These are phyloP conservation scores for Ceriops decandra DNA, from an alignment of 345 rosid species.

Conservation along the genomic window DNA sequence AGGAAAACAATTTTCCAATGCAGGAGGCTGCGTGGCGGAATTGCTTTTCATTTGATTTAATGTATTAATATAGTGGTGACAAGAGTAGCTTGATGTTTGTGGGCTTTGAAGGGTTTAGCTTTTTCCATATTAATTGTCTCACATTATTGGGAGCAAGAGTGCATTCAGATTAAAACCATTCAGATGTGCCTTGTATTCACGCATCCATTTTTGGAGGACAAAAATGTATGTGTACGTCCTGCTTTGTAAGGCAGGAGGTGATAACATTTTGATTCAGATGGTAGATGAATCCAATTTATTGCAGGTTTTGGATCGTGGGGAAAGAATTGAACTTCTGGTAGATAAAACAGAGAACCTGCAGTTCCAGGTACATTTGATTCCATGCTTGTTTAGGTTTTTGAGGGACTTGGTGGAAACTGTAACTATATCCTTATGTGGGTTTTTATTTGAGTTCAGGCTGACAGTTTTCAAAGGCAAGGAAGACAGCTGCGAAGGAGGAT, in stretches of 20 bases:
- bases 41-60: too few species aligned
- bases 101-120: too few species aligned
- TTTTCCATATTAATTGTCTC: too few species aligned
- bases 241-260: not conserved
- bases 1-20: too few species aligned
- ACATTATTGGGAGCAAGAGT: too few species aligned
- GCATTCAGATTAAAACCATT: too few species aligned
- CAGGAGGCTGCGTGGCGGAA: too few species aligned
- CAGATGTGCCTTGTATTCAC: too few species aligned
- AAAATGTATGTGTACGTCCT: not conserved
- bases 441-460: conserved; percentile 48
- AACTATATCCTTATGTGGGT: not conserved
- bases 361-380: conserved; percentile 54
- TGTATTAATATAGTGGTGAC: too few species aligned
- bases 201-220: too few species aligned
- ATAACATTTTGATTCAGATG: not conserved
- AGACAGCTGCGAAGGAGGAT: conserved; percentile 85
- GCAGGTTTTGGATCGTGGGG: conserved; percentile 96
- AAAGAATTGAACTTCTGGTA: conserved; percentile 86
- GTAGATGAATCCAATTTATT: conserved; percentile 8
- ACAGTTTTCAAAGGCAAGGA: conserved; percentile 96
- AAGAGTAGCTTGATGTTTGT: too few species aligned
- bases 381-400: not conserved
- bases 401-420: not conserved
- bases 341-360: conserved; percentile 88